phyloP scores from a whole-genome alignment of 495 filamentous ascomycete genomes.

The Penicillium longicatenatum region DNA sequence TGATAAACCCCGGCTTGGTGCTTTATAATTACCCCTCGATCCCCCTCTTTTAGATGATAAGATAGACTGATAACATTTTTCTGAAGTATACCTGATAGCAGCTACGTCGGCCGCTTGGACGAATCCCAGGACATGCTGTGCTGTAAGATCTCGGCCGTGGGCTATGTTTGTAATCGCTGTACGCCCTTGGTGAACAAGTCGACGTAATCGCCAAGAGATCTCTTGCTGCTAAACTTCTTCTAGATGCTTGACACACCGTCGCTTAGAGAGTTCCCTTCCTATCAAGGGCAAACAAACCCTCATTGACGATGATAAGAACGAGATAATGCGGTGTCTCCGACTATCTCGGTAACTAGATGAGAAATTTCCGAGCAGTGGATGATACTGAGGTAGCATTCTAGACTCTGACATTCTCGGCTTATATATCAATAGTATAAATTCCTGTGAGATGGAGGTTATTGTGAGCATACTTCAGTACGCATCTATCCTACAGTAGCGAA shows the following conservation, averaged over 20 bases:
- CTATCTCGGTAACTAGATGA: neutral
- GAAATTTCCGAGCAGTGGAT: neutral
- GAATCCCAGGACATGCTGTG: slow-evolving; percentile 3
- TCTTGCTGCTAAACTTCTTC: neutral
- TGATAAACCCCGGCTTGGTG: neutral
- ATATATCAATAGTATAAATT: neutral
- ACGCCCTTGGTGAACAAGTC: neutral
- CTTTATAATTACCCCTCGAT: neutral
- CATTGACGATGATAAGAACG: neutral
- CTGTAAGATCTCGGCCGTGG: slow-evolving; percentile 1
- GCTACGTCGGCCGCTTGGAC: slow-evolving; percentile 5
- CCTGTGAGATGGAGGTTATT: neutral
- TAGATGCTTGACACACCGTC: neutral
- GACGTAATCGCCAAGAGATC: neutral
- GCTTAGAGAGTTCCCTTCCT: neutral
- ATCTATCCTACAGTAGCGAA: neutral
- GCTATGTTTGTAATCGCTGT: neutral
- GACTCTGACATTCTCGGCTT: neutral
- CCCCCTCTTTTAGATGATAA: neutral
- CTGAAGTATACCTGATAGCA: slow-evolving; percentile 11
- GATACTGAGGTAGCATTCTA: slow-evolving; percentile 1
- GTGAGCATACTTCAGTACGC: neutral
- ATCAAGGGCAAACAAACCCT: neutral
- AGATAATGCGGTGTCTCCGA: neutral
- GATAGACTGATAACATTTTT: neutral